Conservation (phyloP, 139 green algal species). For the Trebouxia sp. region DNA sequence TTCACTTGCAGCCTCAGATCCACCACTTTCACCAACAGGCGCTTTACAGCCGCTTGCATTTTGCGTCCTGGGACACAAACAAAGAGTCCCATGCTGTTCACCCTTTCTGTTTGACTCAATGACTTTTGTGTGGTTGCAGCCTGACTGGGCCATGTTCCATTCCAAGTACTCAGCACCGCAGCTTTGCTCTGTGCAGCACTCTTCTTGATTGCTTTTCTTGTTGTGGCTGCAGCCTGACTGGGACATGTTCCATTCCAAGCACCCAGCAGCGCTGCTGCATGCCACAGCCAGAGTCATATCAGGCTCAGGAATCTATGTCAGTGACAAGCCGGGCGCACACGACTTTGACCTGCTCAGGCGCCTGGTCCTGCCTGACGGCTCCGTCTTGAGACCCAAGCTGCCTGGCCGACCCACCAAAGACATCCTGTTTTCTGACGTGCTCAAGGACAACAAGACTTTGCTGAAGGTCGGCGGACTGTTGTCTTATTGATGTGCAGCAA, state of each 20-base stretch:
- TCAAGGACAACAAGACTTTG: conserved; percentile 72
- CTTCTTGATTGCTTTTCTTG: background rate
- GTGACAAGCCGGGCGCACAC: conserved; percentile 84
- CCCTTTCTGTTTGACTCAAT: no score
- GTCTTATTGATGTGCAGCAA: background rate
- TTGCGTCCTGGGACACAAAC: no score
- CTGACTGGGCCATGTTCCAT: no score
- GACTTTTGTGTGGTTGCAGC: no score
- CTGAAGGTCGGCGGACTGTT: conserved; percentile 68
- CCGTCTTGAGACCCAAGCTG: conserved; percentile 62
- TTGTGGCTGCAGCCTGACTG: conserved; percentile 34
- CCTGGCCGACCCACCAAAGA: conserved; percentile 90
- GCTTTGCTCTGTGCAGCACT: no score
- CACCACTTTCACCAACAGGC: no score
- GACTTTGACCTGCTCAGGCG: conserved; percentile 74
- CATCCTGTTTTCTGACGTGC: conserved; percentile 85
- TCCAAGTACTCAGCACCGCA: no score
- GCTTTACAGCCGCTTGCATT: no score
- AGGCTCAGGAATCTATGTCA: conserved; percentile 83
- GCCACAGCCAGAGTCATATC: conserved; percentile 57
- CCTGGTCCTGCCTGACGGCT: conserved; percentile 74
- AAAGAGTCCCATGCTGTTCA: no score
- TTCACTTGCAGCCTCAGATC: no score
- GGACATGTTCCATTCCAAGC: conserved; percentile 60
- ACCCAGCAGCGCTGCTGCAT: conserved; percentile 54